Percentiles rank a stretch among this genome's conserved stretches.
Evolutionary conservation across 768 basidiomycete genomes (phyloP).

Genomic region (Brasilioporus rufonigricans): DNA sequence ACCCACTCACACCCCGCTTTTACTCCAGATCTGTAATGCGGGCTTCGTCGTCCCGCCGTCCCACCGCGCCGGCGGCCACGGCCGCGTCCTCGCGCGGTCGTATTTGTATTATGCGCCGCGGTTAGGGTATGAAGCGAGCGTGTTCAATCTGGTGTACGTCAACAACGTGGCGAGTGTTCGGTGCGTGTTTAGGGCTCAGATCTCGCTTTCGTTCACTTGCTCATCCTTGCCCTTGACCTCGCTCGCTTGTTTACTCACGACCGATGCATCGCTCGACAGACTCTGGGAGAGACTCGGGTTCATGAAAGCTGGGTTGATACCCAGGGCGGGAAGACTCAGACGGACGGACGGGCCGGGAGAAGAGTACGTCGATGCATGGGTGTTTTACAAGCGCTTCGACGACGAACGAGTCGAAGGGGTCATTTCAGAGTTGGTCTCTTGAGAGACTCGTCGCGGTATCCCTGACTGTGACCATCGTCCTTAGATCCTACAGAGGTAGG

Average conservation of each 20-base stretch:
- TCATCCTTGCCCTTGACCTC: too few species aligned
- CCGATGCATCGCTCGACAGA: background rate
- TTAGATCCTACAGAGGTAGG: too few species aligned
- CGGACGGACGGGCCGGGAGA: slow-evolving; percentile 69
- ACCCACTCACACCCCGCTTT: background rate
- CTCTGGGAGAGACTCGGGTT: slow-evolving; percentile 88
- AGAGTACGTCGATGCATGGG: slow-evolving; percentile 86
- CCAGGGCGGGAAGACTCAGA: slow-evolving; percentile 69
- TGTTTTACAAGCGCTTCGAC: slow-evolving; percentile 78
- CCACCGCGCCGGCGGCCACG: slow-evolving; percentile 66
- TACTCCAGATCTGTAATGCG: slow-evolving; percentile 74
- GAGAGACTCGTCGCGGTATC: background rate
- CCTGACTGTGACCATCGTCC: background rate
- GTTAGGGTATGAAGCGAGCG: slow-evolving; percentile 72
- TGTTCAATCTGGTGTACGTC: slow-evolving; percentile 91
- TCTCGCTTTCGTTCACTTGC: background rate
- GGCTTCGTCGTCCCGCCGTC: slow-evolving; percentile 77
- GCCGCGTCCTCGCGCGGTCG: slow-evolving; percentile 68
- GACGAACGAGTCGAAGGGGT: slow-evolving; percentile 19
- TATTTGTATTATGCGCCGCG: slow-evolving; percentile 79
- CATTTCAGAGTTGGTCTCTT: background rate
- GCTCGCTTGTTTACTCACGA: background rate
- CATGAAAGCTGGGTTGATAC: slow-evolving; percentile 72
- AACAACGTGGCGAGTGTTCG: slow-evolving; percentile 75
- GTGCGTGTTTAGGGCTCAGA: slow-evolving; percentile 34